A percentile compares a stretch with the other conserved stretches of the same genome.
Conservation (phyloP, 2,329 filamentous ascomycete species). For the Stylonectria norvegica region DNA sequence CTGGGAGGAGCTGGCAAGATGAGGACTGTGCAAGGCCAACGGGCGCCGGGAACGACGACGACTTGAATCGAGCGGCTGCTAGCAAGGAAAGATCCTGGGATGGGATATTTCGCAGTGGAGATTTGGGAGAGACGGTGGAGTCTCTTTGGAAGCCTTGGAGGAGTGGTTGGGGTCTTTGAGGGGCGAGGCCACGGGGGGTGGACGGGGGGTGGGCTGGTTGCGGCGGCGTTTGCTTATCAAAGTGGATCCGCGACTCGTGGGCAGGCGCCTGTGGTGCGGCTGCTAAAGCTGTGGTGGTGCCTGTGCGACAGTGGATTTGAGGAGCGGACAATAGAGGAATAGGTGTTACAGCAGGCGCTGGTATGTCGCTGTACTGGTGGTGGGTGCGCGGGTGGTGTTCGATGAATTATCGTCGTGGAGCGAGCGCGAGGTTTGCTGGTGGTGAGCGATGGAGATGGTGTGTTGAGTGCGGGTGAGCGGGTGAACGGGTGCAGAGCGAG, state of each 20-base stretch:
- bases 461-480: too few species aligned
- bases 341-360: too few species aligned
- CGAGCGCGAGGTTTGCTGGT: too few species aligned
- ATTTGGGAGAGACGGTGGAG: constrained; percentile 20
- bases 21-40: constrained; percentile 18
- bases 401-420: too few species aligned
- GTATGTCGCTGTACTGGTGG: too few species aligned
- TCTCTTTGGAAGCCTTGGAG: constrained; percentile 14
- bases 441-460: too few species aligned
- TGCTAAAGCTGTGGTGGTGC: too few species aligned
- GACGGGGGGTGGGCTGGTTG: constrained; percentile 24
- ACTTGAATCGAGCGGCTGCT: constrained; percentile 25
- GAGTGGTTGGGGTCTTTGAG: constrained; percentile 24
- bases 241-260: constrained; percentile 1
- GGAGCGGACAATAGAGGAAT: too few species aligned
- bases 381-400: too few species aligned
- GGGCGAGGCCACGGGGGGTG: constrained; percentile 3
- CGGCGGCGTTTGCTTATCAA: constrained; percentile 21
- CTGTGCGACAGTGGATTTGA: too few species aligned
- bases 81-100: constrained; percentile 27
- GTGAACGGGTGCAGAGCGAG: too few species aligned
- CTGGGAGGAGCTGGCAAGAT: constrained; percentile 12
- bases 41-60: constrained; percentile 17
- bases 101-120: constrained; percentile 30
- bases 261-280: constrained; percentile 17